Percentiles rank a stretch among this genome's conserved stretches.
Evolutionary conservation across 2,329 filamentous ascomycete genomes (phyloP).

Genomic region (Aspergillus sp.): DNA sequence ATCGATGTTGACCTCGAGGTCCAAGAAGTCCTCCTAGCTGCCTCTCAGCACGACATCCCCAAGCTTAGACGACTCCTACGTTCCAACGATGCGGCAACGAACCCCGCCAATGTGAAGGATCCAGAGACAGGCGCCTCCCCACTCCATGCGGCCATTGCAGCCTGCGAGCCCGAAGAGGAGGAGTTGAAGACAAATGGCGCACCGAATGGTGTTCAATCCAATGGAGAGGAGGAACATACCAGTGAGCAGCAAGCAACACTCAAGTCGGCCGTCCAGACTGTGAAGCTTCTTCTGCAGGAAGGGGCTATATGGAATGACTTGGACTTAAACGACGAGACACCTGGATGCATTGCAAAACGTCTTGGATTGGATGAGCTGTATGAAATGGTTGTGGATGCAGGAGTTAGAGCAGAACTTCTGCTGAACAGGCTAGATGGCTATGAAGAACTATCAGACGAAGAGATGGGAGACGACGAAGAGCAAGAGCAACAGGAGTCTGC

Average conservation of each 20-base stretch:
- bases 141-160: constrained; percentile 85
- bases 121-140: constrained; percentile 82
- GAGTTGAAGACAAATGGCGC: constrained; percentile 21
- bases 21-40: constrained; percentile 65
- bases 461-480: constrained; percentile 39
- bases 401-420: constrained; percentile 84
- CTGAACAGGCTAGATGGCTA: constrained; percentile 81
- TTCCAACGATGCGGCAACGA: constrained; percentile 45
- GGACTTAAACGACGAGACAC: constrained; percentile 82
- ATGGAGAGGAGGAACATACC: constrained; percentile 10
- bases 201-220: constrained; percentile 21
- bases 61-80: constrained; percentile 69
- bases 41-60: constrained; percentile 66
- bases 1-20: constrained; percentile 41
- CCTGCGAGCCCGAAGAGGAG: constrained; percentile 53
- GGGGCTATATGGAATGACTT: constrained; percentile 98
- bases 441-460: constrained; percentile 61
- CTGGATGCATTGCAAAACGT: constrained; percentile 76
- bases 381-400: constrained; percentile 80
- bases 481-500: constrained; percentile 21
- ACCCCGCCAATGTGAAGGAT: constrained; percentile 75
- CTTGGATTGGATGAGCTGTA: constrained; percentile 73
- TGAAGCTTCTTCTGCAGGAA: constrained; percentile 76
- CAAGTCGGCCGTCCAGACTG: constrained; percentile 64
- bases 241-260: constrained; percentile 33